Evolutionary conservation across 208 protist species (phyloP).

Genomic region (Spongospora subterranea): DNA sequence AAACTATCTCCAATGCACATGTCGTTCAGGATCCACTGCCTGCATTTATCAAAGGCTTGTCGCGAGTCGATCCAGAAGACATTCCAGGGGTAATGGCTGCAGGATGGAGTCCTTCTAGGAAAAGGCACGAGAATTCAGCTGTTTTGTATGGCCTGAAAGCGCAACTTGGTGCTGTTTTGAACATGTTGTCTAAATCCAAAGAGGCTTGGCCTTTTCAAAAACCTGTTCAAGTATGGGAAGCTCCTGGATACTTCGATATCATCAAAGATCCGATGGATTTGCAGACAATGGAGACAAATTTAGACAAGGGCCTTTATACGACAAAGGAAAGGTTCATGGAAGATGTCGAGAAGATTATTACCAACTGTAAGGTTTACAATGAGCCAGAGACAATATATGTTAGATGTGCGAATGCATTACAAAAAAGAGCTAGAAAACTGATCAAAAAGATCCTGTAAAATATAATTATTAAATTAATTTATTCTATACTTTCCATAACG

Average conservation of each 20-base stretch:
- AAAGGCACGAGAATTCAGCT: not conserved
- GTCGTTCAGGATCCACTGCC: not conserved
- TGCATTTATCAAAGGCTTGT: not conserved
- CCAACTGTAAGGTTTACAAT: conserved; percentile 56
- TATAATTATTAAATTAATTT: no score
- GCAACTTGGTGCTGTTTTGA: not conserved
- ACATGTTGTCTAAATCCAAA: conserved; percentile 12
- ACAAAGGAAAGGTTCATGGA: conserved; percentile 26
- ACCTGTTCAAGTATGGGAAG: conserved; percentile 70
- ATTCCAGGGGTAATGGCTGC: not conserved
- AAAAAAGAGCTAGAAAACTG: conserved; percentile 33
- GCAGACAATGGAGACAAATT: not conserved
- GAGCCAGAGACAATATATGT: conserved; percentile 32
- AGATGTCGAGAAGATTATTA: conserved; percentile 40
- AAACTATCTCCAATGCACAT: not conserved
- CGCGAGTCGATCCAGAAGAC: not conserved
- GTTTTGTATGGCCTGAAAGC: not conserved
- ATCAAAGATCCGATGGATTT: conserved; percentile 71
- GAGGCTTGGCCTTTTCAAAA: conserved; percentile 75
- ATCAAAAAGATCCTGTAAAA: conserved; percentile 40
- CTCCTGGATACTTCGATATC: conserved; percentile 71
- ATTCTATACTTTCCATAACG: no score
- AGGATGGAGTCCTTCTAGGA: not conserved
- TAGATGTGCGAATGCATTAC: conserved; percentile 35
- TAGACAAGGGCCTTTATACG: conserved; percentile 37